Evolutionary conservation across 257 asterid genomes (phyloP).

Genomic region (Forsythia viridissima): DNA sequence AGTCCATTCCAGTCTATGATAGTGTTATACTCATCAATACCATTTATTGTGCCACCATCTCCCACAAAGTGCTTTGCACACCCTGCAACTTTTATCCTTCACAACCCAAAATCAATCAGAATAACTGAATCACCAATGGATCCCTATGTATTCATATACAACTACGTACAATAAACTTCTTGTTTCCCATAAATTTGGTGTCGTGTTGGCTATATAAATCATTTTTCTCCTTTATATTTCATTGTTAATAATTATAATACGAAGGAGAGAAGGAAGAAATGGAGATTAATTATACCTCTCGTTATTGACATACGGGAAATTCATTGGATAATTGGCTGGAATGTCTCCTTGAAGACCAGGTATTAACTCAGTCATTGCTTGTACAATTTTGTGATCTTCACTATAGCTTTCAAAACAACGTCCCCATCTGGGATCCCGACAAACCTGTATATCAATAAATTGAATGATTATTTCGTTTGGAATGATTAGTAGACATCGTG

Average conservation of each 20-base stretch:
- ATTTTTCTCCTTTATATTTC: not conserved
- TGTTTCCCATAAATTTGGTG: not conserved
- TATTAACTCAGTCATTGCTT: slow-evolving; percentile 30
- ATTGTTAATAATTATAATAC: not conserved
- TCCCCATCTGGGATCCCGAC: slow-evolving; percentile 44
- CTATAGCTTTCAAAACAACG: slow-evolving; percentile 47
- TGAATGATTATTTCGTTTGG: not conserved
- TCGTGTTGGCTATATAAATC: not conserved
- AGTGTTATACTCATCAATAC: slow-evolving; percentile 38
- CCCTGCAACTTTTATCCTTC: slow-evolving; percentile 35
- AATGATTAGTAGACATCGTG: not conserved
- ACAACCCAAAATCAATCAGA: not conserved
- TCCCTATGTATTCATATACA: not conserved
- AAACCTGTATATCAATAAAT: slow-evolving; percentile 13
- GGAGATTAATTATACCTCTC: slow-evolving; percentile 28
- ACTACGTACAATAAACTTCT: not conserved
- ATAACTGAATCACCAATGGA: not conserved
- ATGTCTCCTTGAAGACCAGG: slow-evolving; percentile 44
- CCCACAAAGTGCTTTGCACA: slow-evolving; percentile 48
- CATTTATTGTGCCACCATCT: slow-evolving; percentile 41
- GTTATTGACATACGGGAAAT: slow-evolving; percentile 29
- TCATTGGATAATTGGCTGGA: slow-evolving; percentile 21
- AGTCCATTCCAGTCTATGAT: slow-evolving; percentile 29
- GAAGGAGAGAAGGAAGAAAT: not conserved
- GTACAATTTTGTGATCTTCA: slow-evolving; percentile 36